These are phyloP conservation scores for Aureobasidium sp. DNA, from an alignment of 2,329 filamentous ascomycete species.

Conservation along the genomic window DNA sequence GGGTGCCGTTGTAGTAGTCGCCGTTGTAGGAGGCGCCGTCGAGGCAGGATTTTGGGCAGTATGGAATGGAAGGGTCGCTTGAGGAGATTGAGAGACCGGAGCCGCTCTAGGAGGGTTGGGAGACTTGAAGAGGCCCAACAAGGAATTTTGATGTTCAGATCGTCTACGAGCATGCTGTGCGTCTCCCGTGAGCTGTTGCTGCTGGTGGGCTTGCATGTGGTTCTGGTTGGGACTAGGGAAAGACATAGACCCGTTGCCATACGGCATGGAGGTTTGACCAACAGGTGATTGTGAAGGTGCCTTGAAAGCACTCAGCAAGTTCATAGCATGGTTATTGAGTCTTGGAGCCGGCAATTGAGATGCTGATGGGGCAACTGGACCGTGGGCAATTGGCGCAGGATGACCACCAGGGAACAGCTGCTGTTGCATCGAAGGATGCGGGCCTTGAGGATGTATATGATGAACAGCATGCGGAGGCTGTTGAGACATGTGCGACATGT, in stretches of 20 bases:
- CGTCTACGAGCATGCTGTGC: conserved; percentile 17
- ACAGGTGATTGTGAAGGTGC: conserved; percentile 12
- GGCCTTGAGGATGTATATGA: conserved; percentile 10
- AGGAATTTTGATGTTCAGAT: conserved; percentile 35
- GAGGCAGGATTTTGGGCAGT: neutral
- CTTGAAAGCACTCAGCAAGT: conserved; percentile 52
- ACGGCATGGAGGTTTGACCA: neutral
- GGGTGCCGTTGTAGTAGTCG: neutral
- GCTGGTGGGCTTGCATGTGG: neutral
- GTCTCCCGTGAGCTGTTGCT: neutral
- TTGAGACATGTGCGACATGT: conserved; percentile 9
- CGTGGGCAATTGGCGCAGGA: conserved; percentile 23
- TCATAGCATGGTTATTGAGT: conserved; percentile 48
- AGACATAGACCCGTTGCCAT: neutral
- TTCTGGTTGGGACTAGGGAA: conserved; percentile 13
- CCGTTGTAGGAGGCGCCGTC: neutral
- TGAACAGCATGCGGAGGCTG: neutral
- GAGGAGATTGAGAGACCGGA: neutral
- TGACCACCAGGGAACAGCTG: conserved; percentile 18
- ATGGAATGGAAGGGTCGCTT: neutral
- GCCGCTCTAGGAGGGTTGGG: conserved; percentile 21
- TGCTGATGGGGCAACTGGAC: conserved; percentile 45
- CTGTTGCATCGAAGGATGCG: conserved; percentile 15
- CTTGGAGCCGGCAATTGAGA: conserved; percentile 50
- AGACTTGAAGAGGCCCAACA: conserved; percentile 38